A percentile compares a stretch with the other conserved stretches of the same genome.
phyloP scores from a whole-genome alignment of 495 filamentous ascomycete genomes.

The Evernia prunastri region DNA sequence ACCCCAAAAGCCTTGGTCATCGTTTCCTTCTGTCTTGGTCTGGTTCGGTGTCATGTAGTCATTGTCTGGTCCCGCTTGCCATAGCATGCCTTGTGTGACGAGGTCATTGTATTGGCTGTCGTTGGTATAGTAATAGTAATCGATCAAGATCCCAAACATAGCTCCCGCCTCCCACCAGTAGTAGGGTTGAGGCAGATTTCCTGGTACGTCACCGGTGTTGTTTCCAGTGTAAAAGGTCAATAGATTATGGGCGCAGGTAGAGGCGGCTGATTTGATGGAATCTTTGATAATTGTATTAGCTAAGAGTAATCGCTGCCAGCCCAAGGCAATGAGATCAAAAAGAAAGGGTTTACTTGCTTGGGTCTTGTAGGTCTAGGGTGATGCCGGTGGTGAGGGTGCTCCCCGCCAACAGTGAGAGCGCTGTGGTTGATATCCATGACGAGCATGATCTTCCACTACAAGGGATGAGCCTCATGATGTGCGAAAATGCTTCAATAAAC shows the following conservation, averaged over 20 bases:
- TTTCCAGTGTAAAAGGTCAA: conserved; percentile 64
- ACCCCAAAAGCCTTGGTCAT: conserved; percentile 85
- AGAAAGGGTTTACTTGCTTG: conserved; percentile 17
- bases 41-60: conserved; percentile 82
- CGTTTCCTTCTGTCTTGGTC: conserved; percentile 68
- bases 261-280: conserved; percentile 43
- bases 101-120: conserved; percentile 67
- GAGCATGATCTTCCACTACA: conserved; percentile 2
- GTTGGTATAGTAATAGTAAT: conserved; percentile 79
- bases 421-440: conserved; percentile 15
- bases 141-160: conserved; percentile 68
- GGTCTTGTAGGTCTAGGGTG: conserved; percentile 20
- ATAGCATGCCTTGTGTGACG: conserved; percentile 59
- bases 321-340: not conserved
- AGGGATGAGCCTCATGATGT: conserved; percentile 10
- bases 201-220: conserved; percentile 60
- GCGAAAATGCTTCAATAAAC: not conserved
- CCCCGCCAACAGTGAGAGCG: conserved; percentile 19
- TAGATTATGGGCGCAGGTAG: conserved; percentile 40
- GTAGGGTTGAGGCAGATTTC: conserved; percentile 68
- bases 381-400: conserved; percentile 17
- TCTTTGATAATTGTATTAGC: conserved; percentile 27
- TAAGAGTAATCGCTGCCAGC: not conserved
- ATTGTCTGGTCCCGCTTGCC: conserved; percentile 59
- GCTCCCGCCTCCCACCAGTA: conserved; percentile 81